Evolutionary conservation across 805 yeast genomes (phyloP).

Genomic region (Starmerella etchellsii): DNA sequence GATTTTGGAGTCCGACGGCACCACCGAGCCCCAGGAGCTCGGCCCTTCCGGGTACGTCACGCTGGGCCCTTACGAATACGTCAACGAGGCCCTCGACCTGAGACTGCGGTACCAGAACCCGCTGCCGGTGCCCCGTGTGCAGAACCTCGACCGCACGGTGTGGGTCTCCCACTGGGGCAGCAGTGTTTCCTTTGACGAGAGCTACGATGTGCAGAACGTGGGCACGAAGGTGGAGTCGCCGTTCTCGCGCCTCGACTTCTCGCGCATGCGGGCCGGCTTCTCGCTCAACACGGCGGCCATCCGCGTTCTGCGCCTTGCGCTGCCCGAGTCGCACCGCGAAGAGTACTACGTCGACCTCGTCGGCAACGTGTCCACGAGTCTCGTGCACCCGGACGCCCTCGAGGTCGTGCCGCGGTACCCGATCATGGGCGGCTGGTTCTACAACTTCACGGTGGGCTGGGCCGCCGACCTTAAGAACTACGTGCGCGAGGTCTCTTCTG

Average conservation of each 20-base stretch:
- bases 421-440: conserved; percentile 91
- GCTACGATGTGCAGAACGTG: conserved; percentile 62
- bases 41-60: conserved; percentile 27
- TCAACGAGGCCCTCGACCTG: conserved; percentile 34
- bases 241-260: conserved; percentile 70
- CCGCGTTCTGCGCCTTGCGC: conserved; percentile 44
- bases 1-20: conserved; percentile 31
- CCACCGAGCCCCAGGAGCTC: conserved; percentile 19
- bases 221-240: conserved; percentile 51
- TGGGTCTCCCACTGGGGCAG: conserved; percentile 86
- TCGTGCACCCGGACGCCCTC: conserved; percentile 29
- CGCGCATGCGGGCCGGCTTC: conserved; percentile 37
- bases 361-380: conserved; percentile 79
- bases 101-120: conserved; percentile 52
- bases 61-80: conserved; percentile 42
- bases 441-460: conserved; percentile 96
- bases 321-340: conserved; percentile 43
- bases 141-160: conserved; percentile 51
- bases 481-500: conserved; percentile 36
- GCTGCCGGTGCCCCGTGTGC: conserved; percentile 49
- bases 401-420: conserved; percentile 80
- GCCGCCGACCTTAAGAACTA: conserved; percentile 43
- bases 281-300: conserved; percentile 46
- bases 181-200: conserved; percentile 65
- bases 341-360: conserved; percentile 78